These are phyloP conservation scores for Solanum hybrid DNA, from an alignment of 305 asterid genomes.

Conservation along the genomic window DNA sequence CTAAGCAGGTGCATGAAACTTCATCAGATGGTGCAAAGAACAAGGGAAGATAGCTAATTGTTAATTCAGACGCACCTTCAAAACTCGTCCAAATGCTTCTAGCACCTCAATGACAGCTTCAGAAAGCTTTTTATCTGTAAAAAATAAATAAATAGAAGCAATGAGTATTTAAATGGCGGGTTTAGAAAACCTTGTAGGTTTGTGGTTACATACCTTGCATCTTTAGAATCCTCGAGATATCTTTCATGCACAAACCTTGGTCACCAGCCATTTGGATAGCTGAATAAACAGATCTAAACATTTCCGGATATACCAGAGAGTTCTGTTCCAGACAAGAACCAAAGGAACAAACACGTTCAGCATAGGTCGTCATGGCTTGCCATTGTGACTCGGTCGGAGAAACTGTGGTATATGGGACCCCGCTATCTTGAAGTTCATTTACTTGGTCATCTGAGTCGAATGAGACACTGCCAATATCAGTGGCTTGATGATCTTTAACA, in stretches of 20 bases:
- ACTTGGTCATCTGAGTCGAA: conserved; percentile 22
- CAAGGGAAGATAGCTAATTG: background rate
- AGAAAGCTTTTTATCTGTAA: conserved; percentile 45
- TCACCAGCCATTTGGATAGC: conserved; percentile 89
- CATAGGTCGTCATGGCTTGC: conserved; percentile 73
- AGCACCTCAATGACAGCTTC: conserved; percentile 70
- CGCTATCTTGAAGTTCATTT: conserved; percentile 29
- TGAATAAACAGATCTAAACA: conserved; percentile 56
- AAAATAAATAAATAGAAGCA: background rate
- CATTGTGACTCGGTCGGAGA: conserved; percentile 48
- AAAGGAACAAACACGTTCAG: conserved; percentile 37
- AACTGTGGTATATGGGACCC: conserved; percentile 18
- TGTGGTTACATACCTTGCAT: conserved; percentile 37
- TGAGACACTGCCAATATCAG: conserved; percentile 14
- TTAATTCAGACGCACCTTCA: conserved; percentile 47
- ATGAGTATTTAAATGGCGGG: conserved; percentile 13
- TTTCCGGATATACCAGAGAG: conserved; percentile 32
- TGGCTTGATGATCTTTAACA: conserved; percentile 23
- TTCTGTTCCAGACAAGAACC: conserved; percentile 28
- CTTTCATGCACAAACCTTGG: conserved; percentile 81
- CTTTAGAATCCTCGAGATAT: conserved; percentile 41
- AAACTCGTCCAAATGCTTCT: conserved; percentile 67
- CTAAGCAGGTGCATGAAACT: background rate
- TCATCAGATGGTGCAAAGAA: background rate
- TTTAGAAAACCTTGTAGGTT: conserved; percentile 4